Evolutionary conservation across 495 filamentous ascomycete genomes (phyloP).

Genomic region (Platismatia glauca): DNA sequence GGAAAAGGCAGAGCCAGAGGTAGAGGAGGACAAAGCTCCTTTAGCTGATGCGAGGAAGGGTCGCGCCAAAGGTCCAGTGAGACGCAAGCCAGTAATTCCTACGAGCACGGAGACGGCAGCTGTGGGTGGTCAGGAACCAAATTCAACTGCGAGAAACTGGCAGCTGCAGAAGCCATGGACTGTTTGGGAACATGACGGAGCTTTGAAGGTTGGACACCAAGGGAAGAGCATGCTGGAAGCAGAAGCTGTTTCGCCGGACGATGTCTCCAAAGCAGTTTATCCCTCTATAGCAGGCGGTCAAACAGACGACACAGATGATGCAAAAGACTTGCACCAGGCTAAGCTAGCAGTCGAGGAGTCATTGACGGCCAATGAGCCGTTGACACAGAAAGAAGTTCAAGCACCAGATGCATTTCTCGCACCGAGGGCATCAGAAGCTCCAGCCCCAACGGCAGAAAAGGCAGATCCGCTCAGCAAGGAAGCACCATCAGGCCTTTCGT

Average conservation of each 20-base stretch:
- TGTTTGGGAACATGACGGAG: slow-evolving; percentile 44
- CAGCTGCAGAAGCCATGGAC: slow-evolving; percentile 40
- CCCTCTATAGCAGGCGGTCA: neutral
- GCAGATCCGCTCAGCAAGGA: neutral
- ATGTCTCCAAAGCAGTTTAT: neutral
- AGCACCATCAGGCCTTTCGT: slow-evolving; percentile 5
- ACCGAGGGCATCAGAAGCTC: neutral
- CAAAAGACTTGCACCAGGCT: slow-evolving; percentile 9
- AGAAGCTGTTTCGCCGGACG: neutral
- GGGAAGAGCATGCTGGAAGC: neutral
- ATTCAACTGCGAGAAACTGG: slow-evolving; percentile 15
- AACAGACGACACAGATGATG: slow-evolving; percentile 6
- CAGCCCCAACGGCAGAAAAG: neutral
- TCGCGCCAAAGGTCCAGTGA: slow-evolving; percentile 76
- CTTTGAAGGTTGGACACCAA: slow-evolving; percentile 30
- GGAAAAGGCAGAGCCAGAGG: slow-evolving; percentile 53
- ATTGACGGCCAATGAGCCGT: slow-evolving; percentile 3
- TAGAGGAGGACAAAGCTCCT: slow-evolving; percentile 60
- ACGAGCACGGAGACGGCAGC: slow-evolving; percentile 21
- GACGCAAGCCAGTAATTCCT: slow-evolving; percentile 56
- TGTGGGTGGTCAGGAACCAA: slow-evolving; percentile 16
- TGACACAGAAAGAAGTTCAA: neutral
- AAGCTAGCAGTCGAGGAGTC: slow-evolving; percentile 14
- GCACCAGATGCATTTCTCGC: neutral
- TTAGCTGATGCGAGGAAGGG: slow-evolving; percentile 82